Conservation (phyloP, 2,329 filamentous ascomycete species). For the Chaetoscypha palmicola region DNA sequence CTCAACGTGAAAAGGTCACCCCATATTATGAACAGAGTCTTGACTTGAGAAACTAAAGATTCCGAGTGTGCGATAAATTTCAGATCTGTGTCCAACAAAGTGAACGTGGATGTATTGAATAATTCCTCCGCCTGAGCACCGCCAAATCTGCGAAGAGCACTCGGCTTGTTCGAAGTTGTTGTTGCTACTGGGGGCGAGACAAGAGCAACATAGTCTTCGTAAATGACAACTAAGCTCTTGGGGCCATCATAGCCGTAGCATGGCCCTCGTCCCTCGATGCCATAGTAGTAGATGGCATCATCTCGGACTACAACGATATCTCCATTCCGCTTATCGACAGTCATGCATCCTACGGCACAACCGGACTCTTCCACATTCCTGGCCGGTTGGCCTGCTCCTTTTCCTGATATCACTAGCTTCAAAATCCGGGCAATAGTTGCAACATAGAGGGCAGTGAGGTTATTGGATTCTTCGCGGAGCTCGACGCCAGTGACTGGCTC, state of each 20-base stretch:
- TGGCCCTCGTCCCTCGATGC: conserved; percentile 72
- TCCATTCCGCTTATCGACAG: conserved; percentile 68
- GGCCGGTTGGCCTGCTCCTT: conserved; percentile 82
- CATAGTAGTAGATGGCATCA: conserved; percentile 94
- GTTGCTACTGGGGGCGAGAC: conserved; percentile 62
- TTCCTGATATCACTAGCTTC: conserved; percentile 78
- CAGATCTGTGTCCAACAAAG: conserved; percentile 83
- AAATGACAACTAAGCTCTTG: conserved; percentile 74
- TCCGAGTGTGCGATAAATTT: conserved; percentile 88
- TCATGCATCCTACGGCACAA: conserved; percentile 93
- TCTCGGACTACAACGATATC: conserved; percentile 89
- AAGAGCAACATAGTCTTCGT: conserved; percentile 79
- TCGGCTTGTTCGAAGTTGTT: conserved; percentile 45
- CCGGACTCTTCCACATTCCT: conserved; percentile 84
- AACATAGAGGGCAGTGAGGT: conserved; percentile 74
- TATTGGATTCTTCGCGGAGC: conserved; percentile 51
- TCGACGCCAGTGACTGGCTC: conserved; percentile 92
- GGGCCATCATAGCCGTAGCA: conserved; percentile 87
- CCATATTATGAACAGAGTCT: conserved; percentile 79
- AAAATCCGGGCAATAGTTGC: conserved; percentile 84
- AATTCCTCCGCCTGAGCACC: conserved; percentile 65
- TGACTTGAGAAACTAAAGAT: conserved; percentile 71
- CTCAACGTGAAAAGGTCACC: conserved; percentile 86
- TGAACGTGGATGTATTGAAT: conserved; percentile 82
- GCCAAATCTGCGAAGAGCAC: conserved; percentile 63